phyloP scores from a whole-genome alignment of 768 basidiomycete species.

The Boletus sp. region DNA sequence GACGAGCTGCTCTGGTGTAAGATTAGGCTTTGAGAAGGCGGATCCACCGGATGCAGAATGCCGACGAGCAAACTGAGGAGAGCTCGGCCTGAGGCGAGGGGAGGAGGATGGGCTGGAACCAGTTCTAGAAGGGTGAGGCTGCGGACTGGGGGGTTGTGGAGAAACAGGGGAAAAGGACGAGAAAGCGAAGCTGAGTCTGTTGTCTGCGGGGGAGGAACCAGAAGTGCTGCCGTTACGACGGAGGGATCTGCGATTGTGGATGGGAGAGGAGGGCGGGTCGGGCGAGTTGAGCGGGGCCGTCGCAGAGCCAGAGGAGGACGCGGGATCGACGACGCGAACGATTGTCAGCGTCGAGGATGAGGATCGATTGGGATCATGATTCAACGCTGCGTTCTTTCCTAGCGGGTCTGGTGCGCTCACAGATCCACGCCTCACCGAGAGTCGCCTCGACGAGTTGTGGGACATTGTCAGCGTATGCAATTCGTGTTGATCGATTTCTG shows the following conservation, averaged over 20 bases:
- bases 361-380: constrained; percentile 51
- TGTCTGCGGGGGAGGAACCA: constrained; percentile 25
- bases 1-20: constrained; percentile 72
- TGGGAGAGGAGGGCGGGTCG: constrained; percentile 26
- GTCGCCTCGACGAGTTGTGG: constrained; percentile 24
- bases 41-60: constrained; percentile 34
- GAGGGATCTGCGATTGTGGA: constrained; percentile 30
- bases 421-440: constrained; percentile 66
- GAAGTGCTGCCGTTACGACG: constrained; percentile 35
- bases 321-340: constrained; percentile 54
- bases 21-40: constrained; percentile 43
- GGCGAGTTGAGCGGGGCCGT: constrained; percentile 21
- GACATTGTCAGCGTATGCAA: constrained; percentile 6
- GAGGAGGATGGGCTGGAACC: constrained; percentile 36
- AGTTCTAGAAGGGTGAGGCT: constrained; percentile 33
- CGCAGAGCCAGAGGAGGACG: constrained; percentile 22
- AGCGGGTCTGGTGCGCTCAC: constrained; percentile 67
- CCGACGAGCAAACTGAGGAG: constrained; percentile 38
- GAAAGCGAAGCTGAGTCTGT: constrained; percentile 62
- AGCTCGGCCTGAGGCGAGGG: constrained; percentile 48
- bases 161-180: constrained; percentile 51
- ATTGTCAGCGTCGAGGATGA: constrained; percentile 71
- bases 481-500: background rate
- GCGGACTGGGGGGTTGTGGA: constrained; percentile 23
- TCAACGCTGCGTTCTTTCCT: constrained; percentile 52